Evolutionary conservation across 2,329 filamentous ascomycete species (phyloP).

Genomic region (Venturia oleaginea): DNA sequence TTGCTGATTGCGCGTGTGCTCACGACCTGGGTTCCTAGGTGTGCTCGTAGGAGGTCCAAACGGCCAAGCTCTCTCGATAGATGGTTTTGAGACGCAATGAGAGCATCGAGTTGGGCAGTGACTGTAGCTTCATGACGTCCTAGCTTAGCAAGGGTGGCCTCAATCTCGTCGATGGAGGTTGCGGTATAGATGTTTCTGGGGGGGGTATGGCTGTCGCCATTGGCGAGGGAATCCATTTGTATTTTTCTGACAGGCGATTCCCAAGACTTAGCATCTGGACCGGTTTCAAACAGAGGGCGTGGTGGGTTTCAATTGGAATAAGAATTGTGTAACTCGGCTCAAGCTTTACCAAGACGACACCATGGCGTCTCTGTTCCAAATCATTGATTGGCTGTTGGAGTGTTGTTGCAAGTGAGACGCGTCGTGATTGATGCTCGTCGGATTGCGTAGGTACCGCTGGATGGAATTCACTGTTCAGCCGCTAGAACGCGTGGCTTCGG

Average conservation of each 20-base stretch:
- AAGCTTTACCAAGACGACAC: slow-evolving; percentile 1
- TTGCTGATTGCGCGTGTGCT: slow-evolving; percentile 76
- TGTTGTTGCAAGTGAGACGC: neutral
- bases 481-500: neutral
- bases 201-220: neutral
- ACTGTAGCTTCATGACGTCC: slow-evolving; percentile 67
- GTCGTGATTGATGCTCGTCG: neutral
- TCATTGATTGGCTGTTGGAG: neutral
- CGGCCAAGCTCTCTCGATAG: slow-evolving; percentile 78
- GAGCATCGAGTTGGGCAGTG: slow-evolving; percentile 62
- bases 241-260: too few relatives aligned
- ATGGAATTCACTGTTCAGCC: neutral
- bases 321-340: neutral
- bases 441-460: neutral
- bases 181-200: slow-evolving; percentile 9
- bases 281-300: neutral
- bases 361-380: neutral
- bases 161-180: slow-evolving; percentile 68
- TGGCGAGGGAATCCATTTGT: neutral
- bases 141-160: slow-evolving; percentile 63
- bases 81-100: slow-evolving; percentile 76
- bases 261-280: neutral
- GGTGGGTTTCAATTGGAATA: neutral
- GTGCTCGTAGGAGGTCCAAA: slow-evolving; percentile 80
- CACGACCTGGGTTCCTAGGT: slow-evolving; percentile 78